phyloP scores from a whole-genome alignment of 129 eudicot species.

The Lactuca sativa region DNA sequence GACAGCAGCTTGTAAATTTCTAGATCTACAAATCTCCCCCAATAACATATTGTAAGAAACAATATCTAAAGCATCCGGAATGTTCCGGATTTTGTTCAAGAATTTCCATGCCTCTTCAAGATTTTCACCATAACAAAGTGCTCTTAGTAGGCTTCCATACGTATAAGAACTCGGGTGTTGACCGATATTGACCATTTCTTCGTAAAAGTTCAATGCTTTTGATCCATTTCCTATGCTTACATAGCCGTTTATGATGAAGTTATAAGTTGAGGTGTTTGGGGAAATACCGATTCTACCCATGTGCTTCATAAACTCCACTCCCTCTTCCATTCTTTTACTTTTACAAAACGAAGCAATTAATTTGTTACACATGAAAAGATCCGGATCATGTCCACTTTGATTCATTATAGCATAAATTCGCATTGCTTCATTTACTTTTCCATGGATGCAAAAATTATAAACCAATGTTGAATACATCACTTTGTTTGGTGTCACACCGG shows the following conservation, averaged over 20 bases:
- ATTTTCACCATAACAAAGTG: conserved; percentile 67
- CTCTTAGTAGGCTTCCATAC: conserved; percentile 69
- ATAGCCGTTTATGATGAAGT: conserved; percentile 58
- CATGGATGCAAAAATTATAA: conserved; percentile 57
- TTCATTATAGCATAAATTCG: conserved; percentile 45
- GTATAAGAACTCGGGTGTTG: conserved; percentile 57
- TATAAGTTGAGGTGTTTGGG: conserved; percentile 59
- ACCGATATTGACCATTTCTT: conserved; percentile 62
- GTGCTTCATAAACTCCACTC: conserved; percentile 60
- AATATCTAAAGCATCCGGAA: conserved; percentile 58
- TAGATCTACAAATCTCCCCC: conserved; percentile 49
- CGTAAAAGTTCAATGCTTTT: conserved; percentile 54
- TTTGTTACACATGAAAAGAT: conserved; percentile 52
- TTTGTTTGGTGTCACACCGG: conserved; percentile 51
- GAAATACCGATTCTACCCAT: conserved; percentile 47
- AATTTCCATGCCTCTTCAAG: conserved; percentile 48
- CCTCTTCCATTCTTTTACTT: conserved; percentile 54
- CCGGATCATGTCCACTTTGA: conserved; percentile 38
- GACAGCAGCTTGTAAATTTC: conserved; percentile 51
- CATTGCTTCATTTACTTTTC: conserved; percentile 55
- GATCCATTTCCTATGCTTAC: conserved; percentile 51
- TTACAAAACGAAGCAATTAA: conserved; percentile 63
- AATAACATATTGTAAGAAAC: conserved; percentile 60
- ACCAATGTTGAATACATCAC: conserved; percentile 60
- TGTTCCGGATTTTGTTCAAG: conserved; percentile 42